Evolutionary conservation across 495 filamentous ascomycete genomes (phyloP), one percentile per base, ranked within the genome.

Genomic region (Daldinia concentrica): DNA sequence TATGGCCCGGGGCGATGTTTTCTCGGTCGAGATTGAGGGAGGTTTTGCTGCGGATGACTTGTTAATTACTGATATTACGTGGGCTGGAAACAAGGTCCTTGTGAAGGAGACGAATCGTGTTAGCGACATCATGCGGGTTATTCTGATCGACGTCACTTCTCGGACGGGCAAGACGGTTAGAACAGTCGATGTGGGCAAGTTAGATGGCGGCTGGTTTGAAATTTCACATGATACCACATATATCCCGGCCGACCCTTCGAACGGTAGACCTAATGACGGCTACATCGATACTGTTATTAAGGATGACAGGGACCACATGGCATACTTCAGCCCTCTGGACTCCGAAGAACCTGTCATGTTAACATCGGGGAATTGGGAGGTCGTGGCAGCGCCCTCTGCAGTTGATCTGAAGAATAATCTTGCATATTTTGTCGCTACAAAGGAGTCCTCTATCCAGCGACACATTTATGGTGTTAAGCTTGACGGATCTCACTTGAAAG

Each of bases 151-250:
- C 75, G 92, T 95, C n/a, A 77, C 78, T 30, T 77, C 84, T 6
- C 88, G 92, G 36, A 90, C 86, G n/a, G 93, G 92, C 15, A 92
- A 91, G 77, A 87, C 94, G 11, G 90, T 97, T 45, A 84, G 94
- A 61, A 89, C 88, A 14, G 84, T 89, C 19, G 89, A 99, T 78
- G 89, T 98, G 64, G 86, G 88, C 58, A 86, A 87, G 29, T 81
- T 98, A 6, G 95, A 99, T 78, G 94, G 95, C 12, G 95, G 95
- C 48, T 99, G 95, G 95, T 95, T 98, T 69, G 95, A 99, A 79
- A 92, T 97, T 37, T 91, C 93, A 1, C 89, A 98, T 71, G 86
- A 89, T 30, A 98, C 95, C 3, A 87, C 83, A 64, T 97, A 91
- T 74, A 91, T 99, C 59, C 96, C 95, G 7, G 91, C 93, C 3